phyloP scores from a whole-genome alignment of 805 yeast genomes.

The Barnettozyma wickerhamii region DNA sequence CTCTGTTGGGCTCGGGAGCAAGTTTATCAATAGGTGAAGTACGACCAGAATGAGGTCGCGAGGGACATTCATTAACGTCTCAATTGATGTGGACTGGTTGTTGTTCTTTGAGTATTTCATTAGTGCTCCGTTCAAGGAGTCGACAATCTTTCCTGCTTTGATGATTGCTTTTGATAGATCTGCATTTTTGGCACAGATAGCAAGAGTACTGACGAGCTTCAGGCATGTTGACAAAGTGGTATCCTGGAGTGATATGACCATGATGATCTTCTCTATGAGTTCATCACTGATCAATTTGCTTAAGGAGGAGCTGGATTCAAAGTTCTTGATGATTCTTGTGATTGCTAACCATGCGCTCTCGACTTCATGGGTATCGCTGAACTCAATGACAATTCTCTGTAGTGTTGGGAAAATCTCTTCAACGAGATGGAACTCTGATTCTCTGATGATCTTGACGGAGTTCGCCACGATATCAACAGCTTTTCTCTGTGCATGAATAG shows the following conservation, averaged over 20 bases:
- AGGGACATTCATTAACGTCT: constrained; percentile 69
- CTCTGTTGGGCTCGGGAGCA: constrained; percentile 46
- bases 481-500: constrained; percentile 83
- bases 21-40: constrained; percentile 48
- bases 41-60: constrained; percentile 56
- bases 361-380: constrained; percentile 53
- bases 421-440: constrained; percentile 41
- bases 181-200: constrained; percentile 37
- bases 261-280: constrained; percentile 31
- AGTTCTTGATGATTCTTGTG: constrained; percentile 50
- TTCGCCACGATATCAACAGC: constrained; percentile 71
- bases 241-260: constrained; percentile 27
- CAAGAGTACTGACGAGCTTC: constrained; percentile 36
- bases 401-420: constrained; percentile 56
- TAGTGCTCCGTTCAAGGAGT: constrained; percentile 44
- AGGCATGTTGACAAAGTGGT: constrained; percentile 28
- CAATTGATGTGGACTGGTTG: constrained; percentile 43
- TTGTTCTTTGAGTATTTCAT: constrained; percentile 41
- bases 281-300: constrained; percentile 38
- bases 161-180: constrained; percentile 42
- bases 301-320: constrained; percentile 39
- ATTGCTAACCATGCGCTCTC: constrained; percentile 67
- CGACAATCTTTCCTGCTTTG: constrained; percentile 43
- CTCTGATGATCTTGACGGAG: constrained; percentile 48
- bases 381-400: constrained; percentile 46